Percentiles rank a stretch among this genome's conserved stretches.
Conservation (phyloP, 257 asterid genomes). For the Primulina huaijiensis region DNA sequence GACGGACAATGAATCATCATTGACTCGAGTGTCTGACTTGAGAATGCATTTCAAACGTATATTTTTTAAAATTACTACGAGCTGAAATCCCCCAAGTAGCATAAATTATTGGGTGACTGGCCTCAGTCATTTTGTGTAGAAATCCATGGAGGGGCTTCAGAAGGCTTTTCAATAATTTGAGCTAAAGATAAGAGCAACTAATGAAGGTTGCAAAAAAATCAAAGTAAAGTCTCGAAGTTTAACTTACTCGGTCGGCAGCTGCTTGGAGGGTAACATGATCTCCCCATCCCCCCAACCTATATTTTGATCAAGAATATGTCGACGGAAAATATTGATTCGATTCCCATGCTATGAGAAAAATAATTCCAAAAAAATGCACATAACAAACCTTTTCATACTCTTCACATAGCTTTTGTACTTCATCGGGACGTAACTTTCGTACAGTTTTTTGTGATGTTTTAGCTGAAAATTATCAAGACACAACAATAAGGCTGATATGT, state of each 20-base stretch:
- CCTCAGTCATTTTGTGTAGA: background rate
- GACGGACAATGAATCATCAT: background rate
- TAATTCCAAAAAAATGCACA: slow-evolving; percentile 3
- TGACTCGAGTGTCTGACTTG: background rate
- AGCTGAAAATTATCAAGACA: slow-evolving; percentile 48
- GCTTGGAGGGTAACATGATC: slow-evolving; percentile 98
- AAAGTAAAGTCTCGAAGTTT: slow-evolving; percentile 7
- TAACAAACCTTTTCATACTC: slow-evolving; percentile 79
- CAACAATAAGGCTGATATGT: slow-evolving; percentile 6
- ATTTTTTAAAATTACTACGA: too few species aligned
- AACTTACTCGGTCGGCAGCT: slow-evolving; percentile 88
- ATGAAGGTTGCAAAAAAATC: background rate
- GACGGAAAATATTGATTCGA: slow-evolving; percentile 1
- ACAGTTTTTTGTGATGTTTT: slow-evolving; percentile 59
- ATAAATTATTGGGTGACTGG: background rate
- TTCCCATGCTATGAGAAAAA: background rate
- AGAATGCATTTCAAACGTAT: background rate
- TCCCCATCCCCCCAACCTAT: slow-evolving; percentile 92
- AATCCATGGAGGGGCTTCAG: background rate
- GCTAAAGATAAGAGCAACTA: background rate
- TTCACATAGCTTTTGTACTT: slow-evolving; percentile 67
- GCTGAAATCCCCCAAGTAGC: background rate
- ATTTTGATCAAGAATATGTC: slow-evolving; percentile 26
- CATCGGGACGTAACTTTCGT: slow-evolving; percentile 94
- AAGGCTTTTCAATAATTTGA: background rate